Conservation (phyloP, 176 grass and related monocot species). For the Oryza officinalis region DNA sequence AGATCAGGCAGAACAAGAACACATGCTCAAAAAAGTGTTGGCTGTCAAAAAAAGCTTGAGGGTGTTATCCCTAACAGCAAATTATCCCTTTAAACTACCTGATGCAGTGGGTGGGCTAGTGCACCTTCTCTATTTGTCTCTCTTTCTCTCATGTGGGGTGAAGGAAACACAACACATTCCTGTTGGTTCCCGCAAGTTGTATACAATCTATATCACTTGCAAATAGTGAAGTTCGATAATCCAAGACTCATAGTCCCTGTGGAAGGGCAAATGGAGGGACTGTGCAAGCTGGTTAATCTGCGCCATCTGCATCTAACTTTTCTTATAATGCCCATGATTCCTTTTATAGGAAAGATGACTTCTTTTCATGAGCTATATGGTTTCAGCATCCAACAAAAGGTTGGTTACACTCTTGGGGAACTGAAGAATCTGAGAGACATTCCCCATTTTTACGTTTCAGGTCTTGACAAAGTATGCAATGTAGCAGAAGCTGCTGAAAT, state of each 20-base stretch:
- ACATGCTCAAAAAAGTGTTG: conserved; percentile 20
- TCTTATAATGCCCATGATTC: conserved; percentile 16
- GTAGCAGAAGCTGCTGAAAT: conserved; percentile 24
- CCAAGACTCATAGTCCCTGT: not conserved
- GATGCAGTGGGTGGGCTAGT: conserved; percentile 24
- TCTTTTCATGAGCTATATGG: conserved; percentile 41
- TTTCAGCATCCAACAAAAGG: conserved; percentile 21
- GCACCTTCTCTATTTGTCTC: conserved; percentile 49
- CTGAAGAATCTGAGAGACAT: conserved; percentile 45
- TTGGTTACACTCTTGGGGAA: conserved; percentile 39
- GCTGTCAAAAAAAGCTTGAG: conserved; percentile 3
- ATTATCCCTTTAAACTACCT: conserved; percentile 24
- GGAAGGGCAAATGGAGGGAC: conserved; percentile 22
- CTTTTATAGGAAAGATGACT: conserved; percentile 36
- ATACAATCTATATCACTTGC: conserved; percentile 44
- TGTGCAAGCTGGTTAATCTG: conserved; percentile 46
- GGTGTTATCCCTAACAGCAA: conserved; percentile 38
- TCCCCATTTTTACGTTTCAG: conserved; percentile 17
- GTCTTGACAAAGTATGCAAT: conserved; percentile 43
- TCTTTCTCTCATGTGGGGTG: not conserved
- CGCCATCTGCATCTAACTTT: conserved; percentile 30
- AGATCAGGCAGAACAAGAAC: conserved; percentile 18
- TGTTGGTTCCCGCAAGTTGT: conserved; percentile 44
- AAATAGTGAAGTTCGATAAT: conserved; percentile 39
- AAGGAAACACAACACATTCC: not conserved